phyloP scores from a whole-genome alignment of 2,329 filamentous ascomycete genomes.

The Fusarium clavum region DNA sequence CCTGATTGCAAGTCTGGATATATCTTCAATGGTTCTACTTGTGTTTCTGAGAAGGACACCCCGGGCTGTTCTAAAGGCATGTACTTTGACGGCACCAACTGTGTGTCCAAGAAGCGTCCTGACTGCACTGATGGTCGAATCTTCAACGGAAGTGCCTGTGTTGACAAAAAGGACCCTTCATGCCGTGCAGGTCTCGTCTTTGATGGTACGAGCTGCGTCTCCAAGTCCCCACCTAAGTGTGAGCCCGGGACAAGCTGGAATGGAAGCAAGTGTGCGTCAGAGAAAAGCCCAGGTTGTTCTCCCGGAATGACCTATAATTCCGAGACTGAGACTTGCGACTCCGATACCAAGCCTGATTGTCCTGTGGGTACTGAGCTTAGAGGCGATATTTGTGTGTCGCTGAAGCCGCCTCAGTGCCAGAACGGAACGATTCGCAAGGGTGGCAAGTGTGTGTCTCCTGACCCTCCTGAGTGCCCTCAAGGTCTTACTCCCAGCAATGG shows the following conservation, averaged over 20 bases:
- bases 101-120: conserved; percentile 8
- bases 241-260: conserved; percentile 2
- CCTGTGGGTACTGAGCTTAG: conserved; percentile 7
- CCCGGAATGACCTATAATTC: conserved; percentile 7
- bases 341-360: background rate
- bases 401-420: background rate
- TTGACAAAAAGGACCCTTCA: conserved; percentile 1
- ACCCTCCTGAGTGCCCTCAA: background rate
- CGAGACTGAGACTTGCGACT: conserved; percentile 16
- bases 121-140: background rate
- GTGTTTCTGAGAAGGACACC: conserved; percentile 5
- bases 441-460: conserved; percentile 1
- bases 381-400: conserved; percentile 17
- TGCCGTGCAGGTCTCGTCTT: conserved; percentile 5
- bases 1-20: background rate
- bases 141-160: conserved; percentile 1
- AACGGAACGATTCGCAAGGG: conserved; percentile 1
- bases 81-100: conserved; percentile 13
- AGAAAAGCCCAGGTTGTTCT: background rate
- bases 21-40: background rate
- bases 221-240: background rate
- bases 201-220: conserved; percentile 17
- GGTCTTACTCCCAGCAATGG: conserved; percentile 8
- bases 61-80: background rate
- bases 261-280: conserved; percentile 12